phyloP scores from a whole-genome alignment of 768 basidiomycete species.

The Mycena albidolilacea region DNA sequence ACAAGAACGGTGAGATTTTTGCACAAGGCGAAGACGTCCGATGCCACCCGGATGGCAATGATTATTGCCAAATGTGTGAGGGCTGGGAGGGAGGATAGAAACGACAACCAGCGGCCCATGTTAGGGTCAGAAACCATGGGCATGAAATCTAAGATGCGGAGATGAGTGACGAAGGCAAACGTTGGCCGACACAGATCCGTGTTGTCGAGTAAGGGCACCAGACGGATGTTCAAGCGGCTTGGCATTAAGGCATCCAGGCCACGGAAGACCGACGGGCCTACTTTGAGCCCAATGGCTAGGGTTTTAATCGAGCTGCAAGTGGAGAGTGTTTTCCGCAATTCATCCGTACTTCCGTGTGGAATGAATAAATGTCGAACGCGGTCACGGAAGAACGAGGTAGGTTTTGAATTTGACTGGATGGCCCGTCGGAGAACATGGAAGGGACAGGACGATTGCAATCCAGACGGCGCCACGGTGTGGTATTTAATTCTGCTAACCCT shows the following conservation, averaged over 20 bases:
- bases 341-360: background rate
- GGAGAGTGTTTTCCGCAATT: background rate
- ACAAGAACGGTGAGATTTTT: background rate
- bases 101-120: background rate
- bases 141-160: background rate
- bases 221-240: background rate
- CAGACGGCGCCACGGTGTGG: background rate
- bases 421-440: background rate
- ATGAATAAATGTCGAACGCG: background rate
- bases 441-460: background rate
- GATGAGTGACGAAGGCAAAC: conserved; percentile 3
- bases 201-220: background rate
- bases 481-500: conserved; percentile 3
- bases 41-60: background rate
- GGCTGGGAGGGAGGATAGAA: background rate
- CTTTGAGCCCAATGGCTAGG: background rate
- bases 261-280: background rate
- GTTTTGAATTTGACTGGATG: conserved; percentile 2
- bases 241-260: background rate
- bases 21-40: background rate
- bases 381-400: background rate
- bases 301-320: background rate
- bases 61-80: background rate
- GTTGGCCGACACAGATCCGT: background rate
- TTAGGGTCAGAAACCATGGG: background rate